A percentile compares a stretch with the other conserved stretches of the same genome.
Evolutionary conservation across 306 rosid species (phyloP).

Genomic region (Luffa acutangula): DNA sequence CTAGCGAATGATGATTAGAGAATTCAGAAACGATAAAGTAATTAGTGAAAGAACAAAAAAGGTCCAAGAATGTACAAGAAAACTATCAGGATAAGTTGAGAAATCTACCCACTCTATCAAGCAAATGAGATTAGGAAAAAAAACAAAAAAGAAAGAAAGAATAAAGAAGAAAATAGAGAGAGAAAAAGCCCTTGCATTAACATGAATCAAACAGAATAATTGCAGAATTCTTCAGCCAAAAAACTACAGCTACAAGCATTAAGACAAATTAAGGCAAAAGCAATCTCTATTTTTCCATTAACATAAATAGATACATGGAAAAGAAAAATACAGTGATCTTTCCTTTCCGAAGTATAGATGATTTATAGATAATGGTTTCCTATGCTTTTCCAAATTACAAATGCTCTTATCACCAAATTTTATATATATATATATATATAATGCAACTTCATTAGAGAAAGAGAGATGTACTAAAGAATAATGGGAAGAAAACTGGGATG

Average conservation of each 20-base stretch:
- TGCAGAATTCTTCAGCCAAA: neutral
- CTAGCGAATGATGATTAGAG: constrained; percentile 21
- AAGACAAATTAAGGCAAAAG: neutral
- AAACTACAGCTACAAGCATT: neutral
- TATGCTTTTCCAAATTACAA: neutral
- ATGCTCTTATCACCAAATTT: neutral
- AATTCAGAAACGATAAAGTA: neutral
- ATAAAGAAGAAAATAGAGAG: neutral
- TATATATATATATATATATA: no score
- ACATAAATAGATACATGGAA: neutral
- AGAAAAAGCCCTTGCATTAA: neutral
- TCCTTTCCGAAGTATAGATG: neutral
- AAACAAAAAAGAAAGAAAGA: neutral
- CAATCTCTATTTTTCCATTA: neutral
- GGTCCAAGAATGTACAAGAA: neutral
- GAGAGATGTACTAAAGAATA: neutral
- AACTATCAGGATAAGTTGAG: neutral
- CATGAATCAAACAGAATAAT: neutral
- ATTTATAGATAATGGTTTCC: neutral
- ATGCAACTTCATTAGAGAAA: neutral
- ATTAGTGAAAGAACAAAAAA: neutral
- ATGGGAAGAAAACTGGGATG: neutral
- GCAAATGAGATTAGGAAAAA: neutral
- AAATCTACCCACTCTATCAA: neutral
- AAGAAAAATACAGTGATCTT: neutral